Base-by-base conservation (phyloP, 1,284 basidiomycete genomes). In the Rhodotorula sp. region DNA sequence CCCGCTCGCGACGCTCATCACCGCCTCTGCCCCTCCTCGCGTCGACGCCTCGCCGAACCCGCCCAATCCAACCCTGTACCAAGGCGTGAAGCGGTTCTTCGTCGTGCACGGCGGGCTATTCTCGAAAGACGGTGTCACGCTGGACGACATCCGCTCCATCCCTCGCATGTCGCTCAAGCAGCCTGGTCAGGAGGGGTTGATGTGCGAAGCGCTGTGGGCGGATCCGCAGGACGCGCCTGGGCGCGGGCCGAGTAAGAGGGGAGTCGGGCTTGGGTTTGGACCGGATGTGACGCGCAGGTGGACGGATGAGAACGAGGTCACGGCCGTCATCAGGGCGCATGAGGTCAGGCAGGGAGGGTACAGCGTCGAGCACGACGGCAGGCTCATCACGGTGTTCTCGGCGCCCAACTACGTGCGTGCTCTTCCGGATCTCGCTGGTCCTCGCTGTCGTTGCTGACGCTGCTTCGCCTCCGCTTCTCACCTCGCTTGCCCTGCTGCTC, bases 101-200 rank as follows among this genome's bases (percentile, higher is more conserved):
- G 88, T 99, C 73, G 92, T 96, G 5, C 96, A 99, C 78, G 94
- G 94, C 34, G 96, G 96, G 18, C 85, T 98, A 20, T 98, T 98
- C 83, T 93, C 91, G 80, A 90, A 91, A 78, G 96, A 99, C 78
- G 89, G 87, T 53, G 92, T 99, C 16, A 92, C 91, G 8, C 83
- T 99, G 34, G 93, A 96, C 37, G 94, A 98, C 69, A 88, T 99
- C 75, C 86, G 88, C 50, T 90, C 91, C 79, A 88, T 99, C 71
- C 87, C 90, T 69, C 87, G 94, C 66, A 87, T 93, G 75, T 69
- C 62, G 44, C 91, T 92, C 34, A 85, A 86, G 70, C 94, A 99
- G 81, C 96, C 96, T 18, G 94, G 94, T 46, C 90, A 92, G 75
- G 91, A 93, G 76, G 96, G 96, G 1, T 82, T 99, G 63, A 98